These are phyloP conservation scores for Ophiostoma pallidulum DNA, from an alignment of 2,329 filamentous ascomycete species.

Conservation along the genomic window DNA sequence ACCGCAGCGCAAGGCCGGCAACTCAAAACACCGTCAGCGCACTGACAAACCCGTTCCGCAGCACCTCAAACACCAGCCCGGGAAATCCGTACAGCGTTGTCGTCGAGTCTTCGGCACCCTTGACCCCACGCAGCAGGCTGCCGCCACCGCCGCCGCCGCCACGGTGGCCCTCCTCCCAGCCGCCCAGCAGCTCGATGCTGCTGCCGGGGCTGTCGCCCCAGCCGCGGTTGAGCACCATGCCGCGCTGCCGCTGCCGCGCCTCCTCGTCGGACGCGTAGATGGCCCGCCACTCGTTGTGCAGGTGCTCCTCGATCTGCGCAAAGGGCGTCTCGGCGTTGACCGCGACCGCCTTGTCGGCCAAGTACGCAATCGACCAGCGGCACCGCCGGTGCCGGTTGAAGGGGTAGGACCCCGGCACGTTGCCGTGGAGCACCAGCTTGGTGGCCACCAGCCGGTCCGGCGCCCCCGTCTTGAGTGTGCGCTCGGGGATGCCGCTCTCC, in stretches of 20 bases:
- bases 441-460: constrained; percentile 70
- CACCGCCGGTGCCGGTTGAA: constrained; percentile 91
- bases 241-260: constrained; percentile 44
- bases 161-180: constrained; percentile 55
- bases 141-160: constrained; percentile 34
- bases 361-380: constrained; percentile 68
- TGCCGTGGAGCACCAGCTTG: constrained; percentile 88
- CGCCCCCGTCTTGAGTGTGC: constrained; percentile 31
- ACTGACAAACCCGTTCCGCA: constrained; percentile 86
- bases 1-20: too few relatives aligned
- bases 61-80: constrained; percentile 86
- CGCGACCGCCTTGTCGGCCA: constrained; percentile 29
- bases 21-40: constrained; percentile 73
- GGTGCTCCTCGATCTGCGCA: constrained; percentile 55
- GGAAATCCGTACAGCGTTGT: constrained; percentile 92
- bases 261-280: constrained; percentile 50
- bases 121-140: constrained; percentile 36
- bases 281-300: constrained; percentile 61
- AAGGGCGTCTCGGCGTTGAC: constrained; percentile 73
- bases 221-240: constrained; percentile 86
- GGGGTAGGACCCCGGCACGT: constrained; percentile 89
- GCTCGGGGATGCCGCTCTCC: constrained; percentile 20
- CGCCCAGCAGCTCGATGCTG: constrained; percentile 75
- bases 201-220: constrained; percentile 89
- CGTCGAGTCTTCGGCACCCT: constrained; percentile 47